Evolutionary conservation across 2,329 filamentous ascomycete species (phyloP).

Genomic region (Claviceps fusiformis): DNA sequence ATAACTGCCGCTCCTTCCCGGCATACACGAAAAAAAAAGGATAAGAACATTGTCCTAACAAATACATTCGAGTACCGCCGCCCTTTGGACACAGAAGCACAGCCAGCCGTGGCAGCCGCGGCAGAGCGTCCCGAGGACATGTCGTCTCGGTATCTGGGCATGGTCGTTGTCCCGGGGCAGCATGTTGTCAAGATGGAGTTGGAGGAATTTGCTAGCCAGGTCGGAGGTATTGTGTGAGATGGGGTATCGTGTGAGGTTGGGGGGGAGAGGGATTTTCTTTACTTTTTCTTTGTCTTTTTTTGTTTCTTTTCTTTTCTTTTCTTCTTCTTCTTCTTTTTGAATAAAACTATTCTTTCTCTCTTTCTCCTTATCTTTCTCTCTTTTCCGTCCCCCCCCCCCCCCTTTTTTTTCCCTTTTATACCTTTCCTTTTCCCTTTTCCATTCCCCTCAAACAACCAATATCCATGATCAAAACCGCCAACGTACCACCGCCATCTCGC

Average conservation of each 20-base stretch:
- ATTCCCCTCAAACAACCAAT: no score
- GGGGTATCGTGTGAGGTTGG: background rate
- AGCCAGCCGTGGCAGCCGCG: slow-evolving; percentile 16
- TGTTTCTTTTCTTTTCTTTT: background rate
- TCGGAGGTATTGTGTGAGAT: slow-evolving; percentile 12
- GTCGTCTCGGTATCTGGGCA: slow-evolving; percentile 72
- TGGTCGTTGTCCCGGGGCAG: slow-evolving; percentile 78
- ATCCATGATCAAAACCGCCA: no score
- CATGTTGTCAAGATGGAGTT: slow-evolving; percentile 81
- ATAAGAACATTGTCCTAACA: slow-evolving; percentile 76
- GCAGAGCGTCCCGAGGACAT: slow-evolving; percentile 35
- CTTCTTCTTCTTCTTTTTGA: background rate
- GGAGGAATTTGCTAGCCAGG: slow-evolving; percentile 56
- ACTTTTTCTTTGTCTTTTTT: background rate
- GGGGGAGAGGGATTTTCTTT: background rate
- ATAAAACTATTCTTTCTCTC: no score
- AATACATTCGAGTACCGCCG: slow-evolving; percentile 81
- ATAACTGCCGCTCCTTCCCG: background rate
- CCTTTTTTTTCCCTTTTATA: no score
- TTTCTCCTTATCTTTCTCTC: no score
- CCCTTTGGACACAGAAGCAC: slow-evolving; percentile 40
- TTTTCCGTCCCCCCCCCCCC: no score
- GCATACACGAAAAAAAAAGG: slow-evolving; percentile 32
- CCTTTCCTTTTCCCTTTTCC: no score
- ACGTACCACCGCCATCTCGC: no score